A percentile compares a stretch with the other conserved stretches of the same genome.
Evolutionary conservation across 2,329 filamentous ascomycete species (phyloP).

Genomic region (Malbranchea zuffiana): DNA sequence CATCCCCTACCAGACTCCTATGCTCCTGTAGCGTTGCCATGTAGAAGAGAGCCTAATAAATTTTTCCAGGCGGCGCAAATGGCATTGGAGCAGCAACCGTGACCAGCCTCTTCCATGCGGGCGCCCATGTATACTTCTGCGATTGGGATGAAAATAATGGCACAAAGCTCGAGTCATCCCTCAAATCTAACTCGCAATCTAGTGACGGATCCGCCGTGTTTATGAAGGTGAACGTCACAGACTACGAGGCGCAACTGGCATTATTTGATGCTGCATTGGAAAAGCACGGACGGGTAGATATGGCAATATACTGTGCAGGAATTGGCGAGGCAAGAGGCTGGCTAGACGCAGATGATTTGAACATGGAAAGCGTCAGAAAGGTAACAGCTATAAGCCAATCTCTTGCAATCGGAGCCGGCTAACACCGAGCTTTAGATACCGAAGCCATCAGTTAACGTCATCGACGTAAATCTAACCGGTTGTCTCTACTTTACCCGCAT

Average conservation of each 20-base stretch:
- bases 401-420: neutral
- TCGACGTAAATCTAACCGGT: constrained; percentile 41
- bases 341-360: constrained; percentile 36
- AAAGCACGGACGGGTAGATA: constrained; percentile 39
- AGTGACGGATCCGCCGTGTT: constrained; percentile 25
- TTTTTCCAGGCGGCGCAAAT: constrained; percentile 31
- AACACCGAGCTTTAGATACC: too few relatives aligned
- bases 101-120: constrained; percentile 28
- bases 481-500: constrained; percentile 40
- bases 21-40: too few relatives aligned
- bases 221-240: constrained; percentile 36
- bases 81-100: constrained; percentile 37
- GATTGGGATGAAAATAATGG: constrained; percentile 28
- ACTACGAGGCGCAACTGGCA: constrained; percentile 37
- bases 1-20: too few relatives aligned
- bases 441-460: constrained; percentile 23
- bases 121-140: constrained; percentile 37
- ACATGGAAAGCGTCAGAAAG: constrained; percentile 34
- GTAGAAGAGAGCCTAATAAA: too few relatives aligned
- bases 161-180: constrained; percentile 20
- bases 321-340: constrained; percentile 37
- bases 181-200: constrained; percentile 14
- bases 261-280: constrained; percentile 39
- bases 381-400: constrained; percentile 17
- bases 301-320: constrained; percentile 40